These are phyloP conservation scores for Hanseniaspora clermontiae DNA, from an alignment of 805 yeast genomes.

Conservation along the genomic window DNA sequence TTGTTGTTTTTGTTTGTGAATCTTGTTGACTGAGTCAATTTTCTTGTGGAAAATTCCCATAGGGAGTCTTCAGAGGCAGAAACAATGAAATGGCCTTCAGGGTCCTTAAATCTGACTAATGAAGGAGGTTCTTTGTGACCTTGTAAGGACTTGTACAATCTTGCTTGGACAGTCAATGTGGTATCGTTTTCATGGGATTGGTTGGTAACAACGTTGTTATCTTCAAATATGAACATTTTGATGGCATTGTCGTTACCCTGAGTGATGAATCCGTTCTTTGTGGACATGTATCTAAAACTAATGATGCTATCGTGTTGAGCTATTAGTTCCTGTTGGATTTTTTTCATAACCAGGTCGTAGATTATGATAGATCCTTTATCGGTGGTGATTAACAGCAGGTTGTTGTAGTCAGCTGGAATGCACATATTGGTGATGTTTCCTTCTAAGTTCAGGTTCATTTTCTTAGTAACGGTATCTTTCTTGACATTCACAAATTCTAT, in stretches of 20 bases:
- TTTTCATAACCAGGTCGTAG: conserved; percentile 7
- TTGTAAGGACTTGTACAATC: conserved; percentile 83
- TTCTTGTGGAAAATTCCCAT: conserved; percentile 86
- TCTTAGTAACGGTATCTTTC: conserved; percentile 29
- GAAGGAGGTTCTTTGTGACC: conserved; percentile 94
- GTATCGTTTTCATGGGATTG: conserved; percentile 33
- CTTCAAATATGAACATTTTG: conserved; percentile 81
- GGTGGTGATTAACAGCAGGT: conserved; percentile 2
- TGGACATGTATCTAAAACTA: conserved; percentile 62
- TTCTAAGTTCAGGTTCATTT: conserved; percentile 56
- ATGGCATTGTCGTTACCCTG: conserved; percentile 83
- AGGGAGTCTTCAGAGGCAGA: conserved; percentile 83
- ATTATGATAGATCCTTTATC: conserved; percentile 10
- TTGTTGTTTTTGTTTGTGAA: conserved; percentile 38
- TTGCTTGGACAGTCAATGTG: conserved; percentile 53
- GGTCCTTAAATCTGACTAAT: conserved; percentile 60
- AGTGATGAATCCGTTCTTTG: conserved; percentile 82
- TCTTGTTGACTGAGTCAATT: conserved; percentile 93
- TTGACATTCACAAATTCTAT: conserved; percentile 40
- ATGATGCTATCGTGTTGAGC: conserved; percentile 86
- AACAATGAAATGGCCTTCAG: conserved; percentile 66
- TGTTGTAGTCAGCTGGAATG: conserved; percentile 8
- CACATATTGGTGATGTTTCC: conserved; percentile 10
- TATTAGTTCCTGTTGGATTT: conserved; percentile 26
- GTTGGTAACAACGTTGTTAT: conserved; percentile 27